Percentiles rank a stretch among this genome's conserved stretches.
Evolutionary conservation across 2,329 filamentous ascomycete species (phyloP).

Genomic region (Cercospora sojina): DNA sequence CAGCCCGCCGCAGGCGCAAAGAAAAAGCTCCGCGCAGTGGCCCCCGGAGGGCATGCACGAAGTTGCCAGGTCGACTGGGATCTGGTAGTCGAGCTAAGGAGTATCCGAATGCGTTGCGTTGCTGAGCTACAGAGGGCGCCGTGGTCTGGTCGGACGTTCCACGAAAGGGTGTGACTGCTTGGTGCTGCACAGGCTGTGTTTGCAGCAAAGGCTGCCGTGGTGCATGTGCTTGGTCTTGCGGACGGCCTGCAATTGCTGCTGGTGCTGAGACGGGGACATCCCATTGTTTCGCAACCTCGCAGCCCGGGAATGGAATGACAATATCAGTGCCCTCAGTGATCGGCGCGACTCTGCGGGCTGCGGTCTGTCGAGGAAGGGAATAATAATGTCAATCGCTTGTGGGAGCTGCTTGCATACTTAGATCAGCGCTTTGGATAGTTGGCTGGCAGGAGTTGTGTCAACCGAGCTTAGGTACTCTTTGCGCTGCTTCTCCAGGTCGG

Average conservation of each 20-base stretch:
- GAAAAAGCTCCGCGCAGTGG: too few species aligned
- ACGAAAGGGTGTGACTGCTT: not conserved
- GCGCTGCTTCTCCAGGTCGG: conserved; percentile 17
- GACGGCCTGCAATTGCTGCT: not conserved
- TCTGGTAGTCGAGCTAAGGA: not conserved
- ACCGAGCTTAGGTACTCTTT: conserved; percentile 24
- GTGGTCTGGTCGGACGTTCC: not conserved
- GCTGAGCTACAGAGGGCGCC: not conserved
- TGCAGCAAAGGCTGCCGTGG: not conserved
- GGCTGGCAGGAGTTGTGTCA: conserved; percentile 14
- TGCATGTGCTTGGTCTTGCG: not conserved
- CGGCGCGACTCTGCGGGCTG: not conserved
- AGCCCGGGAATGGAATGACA: conserved; percentile 15
- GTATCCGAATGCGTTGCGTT: not conserved
- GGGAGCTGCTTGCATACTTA: conserved; percentile 26
- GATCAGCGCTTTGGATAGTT: conserved; percentile 24
- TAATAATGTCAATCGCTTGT: conserved; percentile 22
- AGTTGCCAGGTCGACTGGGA: not conserved
- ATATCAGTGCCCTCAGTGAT: conserved; percentile 24
- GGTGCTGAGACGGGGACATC: not conserved
- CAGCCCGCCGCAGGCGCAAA: too few species aligned
- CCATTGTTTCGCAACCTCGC: not conserved
- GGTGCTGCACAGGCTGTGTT: not conserved
- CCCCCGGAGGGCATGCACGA: too few species aligned
- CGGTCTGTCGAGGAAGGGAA: conserved; percentile 17